Percentiles rank a stretch among this genome's conserved stretches.
Evolutionary conservation across 805 yeast species (phyloP).

Genomic region (Starmerella apis): DNA sequence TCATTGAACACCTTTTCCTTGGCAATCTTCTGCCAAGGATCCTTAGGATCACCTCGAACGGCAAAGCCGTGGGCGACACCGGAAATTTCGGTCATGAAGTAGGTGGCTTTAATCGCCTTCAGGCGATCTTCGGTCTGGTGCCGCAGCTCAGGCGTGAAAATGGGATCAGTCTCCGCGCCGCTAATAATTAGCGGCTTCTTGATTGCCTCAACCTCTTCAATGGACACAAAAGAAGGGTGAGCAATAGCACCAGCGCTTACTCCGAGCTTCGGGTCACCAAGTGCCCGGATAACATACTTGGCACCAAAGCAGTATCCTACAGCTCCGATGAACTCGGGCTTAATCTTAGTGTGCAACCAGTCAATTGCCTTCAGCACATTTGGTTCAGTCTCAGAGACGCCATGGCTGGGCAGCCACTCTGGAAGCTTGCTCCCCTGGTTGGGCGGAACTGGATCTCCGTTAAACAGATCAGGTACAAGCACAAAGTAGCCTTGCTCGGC

Average conservation of each 20-base stretch:
- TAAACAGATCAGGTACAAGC: conserved; percentile 64
- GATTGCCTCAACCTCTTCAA: conserved; percentile 54
- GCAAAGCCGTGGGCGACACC: conserved; percentile 71
- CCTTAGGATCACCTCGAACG: conserved; percentile 56
- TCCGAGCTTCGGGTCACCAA: conserved; percentile 26
- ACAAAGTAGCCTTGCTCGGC: conserved; percentile 56
- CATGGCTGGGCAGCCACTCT: conserved; percentile 48
- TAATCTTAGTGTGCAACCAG: conserved; percentile 36
- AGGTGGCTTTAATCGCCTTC: conserved; percentile 43
- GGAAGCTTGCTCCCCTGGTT: conserved; percentile 20
- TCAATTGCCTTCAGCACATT: conserved; percentile 42
- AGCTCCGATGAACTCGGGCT: conserved; percentile 37
- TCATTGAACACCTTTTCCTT: conserved; percentile 54
- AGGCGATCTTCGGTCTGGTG: conserved; percentile 49
- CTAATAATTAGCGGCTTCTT: conserved; percentile 56
- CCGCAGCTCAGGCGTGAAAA: conserved; percentile 58
- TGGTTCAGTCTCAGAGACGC: conserved; percentile 39
- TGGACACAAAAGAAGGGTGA: conserved; percentile 67
- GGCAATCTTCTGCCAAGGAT: conserved; percentile 49
- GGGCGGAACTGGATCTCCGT: conserved; percentile 36
- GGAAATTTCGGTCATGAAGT: conserved; percentile 50
- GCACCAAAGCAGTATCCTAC: conserved; percentile 86
- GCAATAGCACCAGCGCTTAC: conserved; percentile 59
- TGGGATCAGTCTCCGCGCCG: conserved; percentile 60
- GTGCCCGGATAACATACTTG: conserved; percentile 49